Base-by-base conservation (phyloP, 2,329 filamentous ascomycete species). In the Ampelomyces quisqualis region DNA sequence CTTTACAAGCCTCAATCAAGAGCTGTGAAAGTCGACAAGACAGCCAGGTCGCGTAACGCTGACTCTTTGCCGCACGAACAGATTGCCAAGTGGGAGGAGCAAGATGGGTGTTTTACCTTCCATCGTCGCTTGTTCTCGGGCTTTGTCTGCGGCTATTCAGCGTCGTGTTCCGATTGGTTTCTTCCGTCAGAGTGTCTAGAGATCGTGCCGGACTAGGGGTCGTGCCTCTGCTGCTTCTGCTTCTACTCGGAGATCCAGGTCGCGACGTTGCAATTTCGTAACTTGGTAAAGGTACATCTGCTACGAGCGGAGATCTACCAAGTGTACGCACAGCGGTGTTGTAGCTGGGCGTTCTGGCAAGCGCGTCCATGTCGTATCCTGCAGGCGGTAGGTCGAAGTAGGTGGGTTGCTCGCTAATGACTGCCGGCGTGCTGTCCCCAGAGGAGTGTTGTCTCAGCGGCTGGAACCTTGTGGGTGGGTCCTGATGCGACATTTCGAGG, bases 321-420 rank as follows among this genome's bases (percentile, higher is more conserved):
- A 72, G 71, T 2, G 72, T 74, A 21, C 73, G 67, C 6, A 76
- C 60, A 6, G 74, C 74, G 1, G 74, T 74, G 55, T 72, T 72
- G 51, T 78, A 78, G 33, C 72, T 75, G 7, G 76, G 76, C 1
- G 75, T 76, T 23, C 74, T 70, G 4, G 68, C 62, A 2, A 78
- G 64, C 21, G 67, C 68, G 27, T 70, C 68, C 65, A 76, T 69
- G 53, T 77, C 71, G 45, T 64, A 66, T 34, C 49, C 46, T 10
- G 43, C 34, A 4, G 52, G 30, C 7, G 60, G 53, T 9, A 54
- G 43, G 17, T 57, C 53, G 34, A 58, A 57, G 36, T 53, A 59
- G 1, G 50, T 46, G 6, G 55, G 55, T 19, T n/a, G n/a, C n/a
- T 62, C 60, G 15, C 38, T 22, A 19, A 32, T 33, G 28, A 46